These are phyloP conservation scores for Artemisia tridentata DNA, from an alignment of 129 eudicot species.

Conservation along the genomic window DNA sequence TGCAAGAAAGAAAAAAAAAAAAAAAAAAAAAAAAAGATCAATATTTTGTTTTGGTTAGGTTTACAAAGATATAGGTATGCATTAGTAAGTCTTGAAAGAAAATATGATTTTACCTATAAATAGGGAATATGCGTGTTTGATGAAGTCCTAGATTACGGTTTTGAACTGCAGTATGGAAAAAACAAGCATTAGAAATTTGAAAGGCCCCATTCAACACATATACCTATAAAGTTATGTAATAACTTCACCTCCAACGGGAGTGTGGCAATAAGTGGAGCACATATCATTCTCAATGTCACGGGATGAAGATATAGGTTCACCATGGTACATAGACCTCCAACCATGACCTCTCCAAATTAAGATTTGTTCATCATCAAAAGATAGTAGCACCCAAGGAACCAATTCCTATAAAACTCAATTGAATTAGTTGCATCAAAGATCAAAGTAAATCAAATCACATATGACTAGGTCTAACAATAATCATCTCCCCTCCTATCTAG, in stretches of 20 bases:
- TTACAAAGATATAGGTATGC: not conserved
- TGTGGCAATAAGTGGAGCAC: constrained; percentile 96
- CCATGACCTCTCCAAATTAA: too few species aligned
- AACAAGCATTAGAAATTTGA: not conserved
- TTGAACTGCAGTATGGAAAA: constrained; percentile 51
- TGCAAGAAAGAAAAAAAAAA: constrained; percentile 21
- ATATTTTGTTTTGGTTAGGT: not conserved
- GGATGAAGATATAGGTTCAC: too few species aligned
- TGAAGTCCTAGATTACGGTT: constrained; percentile 71
- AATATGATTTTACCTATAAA: constrained; percentile 51
- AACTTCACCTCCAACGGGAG: constrained; percentile 89
- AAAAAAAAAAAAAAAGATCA: not conserved
- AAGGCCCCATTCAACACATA: not conserved
- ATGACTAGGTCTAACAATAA: too few species aligned
- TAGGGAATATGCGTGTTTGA: constrained; percentile 55
- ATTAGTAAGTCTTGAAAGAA: not conserved
- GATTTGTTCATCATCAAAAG: too few species aligned
- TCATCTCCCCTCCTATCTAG: too few species aligned
- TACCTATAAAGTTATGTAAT: not conserved
- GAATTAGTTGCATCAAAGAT: too few species aligned
- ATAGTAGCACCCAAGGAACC: too few species aligned
- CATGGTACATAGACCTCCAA: too few species aligned
- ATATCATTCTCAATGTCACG: too few species aligned
- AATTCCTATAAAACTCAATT: too few species aligned
- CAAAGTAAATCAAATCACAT: too few species aligned